These are phyloP conservation scores for Aspergillus japonicus DNA, from an alignment of 2,329 filamentous ascomycete genomes.

Conservation along the genomic window DNA sequence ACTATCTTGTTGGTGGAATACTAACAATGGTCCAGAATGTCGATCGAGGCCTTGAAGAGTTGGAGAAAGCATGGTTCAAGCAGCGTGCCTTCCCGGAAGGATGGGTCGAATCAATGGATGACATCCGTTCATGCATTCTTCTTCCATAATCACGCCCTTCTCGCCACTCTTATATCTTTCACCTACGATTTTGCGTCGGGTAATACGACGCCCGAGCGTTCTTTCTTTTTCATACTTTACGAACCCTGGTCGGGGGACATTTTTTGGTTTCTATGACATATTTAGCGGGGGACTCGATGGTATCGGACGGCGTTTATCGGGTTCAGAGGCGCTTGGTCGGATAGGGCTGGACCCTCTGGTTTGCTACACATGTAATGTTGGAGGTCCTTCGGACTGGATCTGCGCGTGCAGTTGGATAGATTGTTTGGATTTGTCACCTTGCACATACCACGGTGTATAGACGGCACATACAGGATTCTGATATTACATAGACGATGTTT, in stretches of 20 bases:
- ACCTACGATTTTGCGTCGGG: no score
- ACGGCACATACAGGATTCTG: background rate
- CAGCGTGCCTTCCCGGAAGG: slow-evolving; percentile 33
- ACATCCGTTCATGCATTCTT: slow-evolving; percentile 34
- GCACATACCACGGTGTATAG: background rate
- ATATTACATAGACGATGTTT: background rate
- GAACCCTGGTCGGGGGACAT: background rate
- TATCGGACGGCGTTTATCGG: background rate
- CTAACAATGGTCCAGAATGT: slow-evolving; percentile 25
- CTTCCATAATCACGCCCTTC: slow-evolving; percentile 21
- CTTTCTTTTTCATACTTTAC: background rate
- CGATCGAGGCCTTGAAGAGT: slow-evolving; percentile 30
- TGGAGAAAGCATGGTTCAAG: slow-evolving; percentile 34
- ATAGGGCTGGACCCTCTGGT: background rate
- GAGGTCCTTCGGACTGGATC: background rate
- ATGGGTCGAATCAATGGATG: slow-evolving; percentile 34
- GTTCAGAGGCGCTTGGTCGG: background rate
- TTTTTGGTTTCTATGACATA: background rate
- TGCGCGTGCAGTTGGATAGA: background rate
- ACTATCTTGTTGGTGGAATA: background rate
- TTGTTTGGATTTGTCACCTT: background rate
- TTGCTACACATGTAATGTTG: background rate
- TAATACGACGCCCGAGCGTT: no score
- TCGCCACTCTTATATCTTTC: background rate
- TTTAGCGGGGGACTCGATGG: background rate